Evolutionary conservation across 345 rosid genomes (phyloP), one percentile per base, ranked within the genome.

Genomic region (Lepidium didymum): DNA sequence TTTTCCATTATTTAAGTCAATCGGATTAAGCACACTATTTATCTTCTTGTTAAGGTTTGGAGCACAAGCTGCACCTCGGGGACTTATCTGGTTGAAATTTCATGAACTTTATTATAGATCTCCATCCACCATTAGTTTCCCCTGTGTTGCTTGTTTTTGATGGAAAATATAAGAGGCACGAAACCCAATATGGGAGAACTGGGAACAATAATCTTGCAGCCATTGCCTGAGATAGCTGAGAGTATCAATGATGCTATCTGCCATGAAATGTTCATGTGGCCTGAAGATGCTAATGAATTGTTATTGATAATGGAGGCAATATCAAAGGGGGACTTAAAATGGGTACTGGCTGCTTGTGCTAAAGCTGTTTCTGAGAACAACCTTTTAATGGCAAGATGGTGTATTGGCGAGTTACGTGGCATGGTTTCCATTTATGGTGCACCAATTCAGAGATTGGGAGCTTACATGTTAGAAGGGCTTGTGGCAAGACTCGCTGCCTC

Each of bases 171-270:
- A 35, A 45, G 7, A 57, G 72, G 44, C 0, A 9, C 13, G 6
- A 67, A 52, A 54, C 35, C 44, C 23, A 47, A 47, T 47, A 33
- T 58, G 77, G 77, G 81, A 73, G 87, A 89, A 73, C 56, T 86
- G 40, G 87, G 86, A 77, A 82, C 83, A 13, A 86, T 62, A 37
- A 85, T 85, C 91, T 75, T 92, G 57, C 89, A 91, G 40, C 75
- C 75, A 42, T 10, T 62, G 7, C 79, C 85, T 37, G 85, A 82
- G 65, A 63, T 80, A 45, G 68, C 78, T 36, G 81, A 79, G 58
- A 72, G 80, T 55, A 71, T 77, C 45, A 76, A 81, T 45, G 81
- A 78, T 68, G 55, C 44, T 54, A 38, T 75, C 14, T 77, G 57
- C 16, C 50, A 69, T 59, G 58, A 69, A 38, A 41, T 58, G 51